phyloP scores from a whole-genome alignment of 2,329 filamentous ascomycete species.

The Nothopassalora personata region DNA sequence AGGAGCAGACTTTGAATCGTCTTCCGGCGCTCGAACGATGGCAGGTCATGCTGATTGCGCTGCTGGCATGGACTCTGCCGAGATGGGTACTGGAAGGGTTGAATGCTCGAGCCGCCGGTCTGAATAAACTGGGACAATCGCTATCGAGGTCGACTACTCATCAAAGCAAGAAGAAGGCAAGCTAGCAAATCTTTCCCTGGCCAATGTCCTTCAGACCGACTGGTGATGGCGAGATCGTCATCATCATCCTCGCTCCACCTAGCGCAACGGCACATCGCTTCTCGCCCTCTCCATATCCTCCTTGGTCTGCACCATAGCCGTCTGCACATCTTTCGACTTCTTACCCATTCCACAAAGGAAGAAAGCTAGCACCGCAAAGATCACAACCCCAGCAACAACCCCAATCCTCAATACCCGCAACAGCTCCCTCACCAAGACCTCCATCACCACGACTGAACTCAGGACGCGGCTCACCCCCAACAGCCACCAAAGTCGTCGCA shows the following conservation, averaged over 20 bases:
- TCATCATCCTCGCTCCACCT: background rate
- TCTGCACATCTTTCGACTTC: constrained; percentile 3
- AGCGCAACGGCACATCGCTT: constrained; percentile 5
- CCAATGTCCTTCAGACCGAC: background rate
- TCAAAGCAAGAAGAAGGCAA: background rate
- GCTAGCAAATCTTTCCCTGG: background rate
- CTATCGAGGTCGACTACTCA: background rate
- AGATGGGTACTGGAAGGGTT: constrained; percentile 10
- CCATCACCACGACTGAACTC: constrained; percentile 2
- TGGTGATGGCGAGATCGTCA: no score
- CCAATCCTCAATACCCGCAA: constrained; percentile 40
- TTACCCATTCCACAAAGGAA: constrained; percentile 10
- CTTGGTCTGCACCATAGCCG: constrained; percentile 2
- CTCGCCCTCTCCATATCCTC: constrained; percentile 5
- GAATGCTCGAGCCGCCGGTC: constrained; percentile 4
- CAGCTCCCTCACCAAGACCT: constrained; percentile 38
- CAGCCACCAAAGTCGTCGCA: constrained; percentile 22
- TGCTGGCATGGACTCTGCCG: constrained; percentile 15
- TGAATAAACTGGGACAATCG: constrained; percentile 6
- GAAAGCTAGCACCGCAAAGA: constrained; percentile 22
- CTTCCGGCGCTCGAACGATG: constrained; percentile 13
- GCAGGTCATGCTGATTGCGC: constrained; percentile 8
- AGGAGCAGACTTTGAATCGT: background rate
- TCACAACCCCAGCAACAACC: constrained; percentile 11
- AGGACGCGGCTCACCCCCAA: constrained; percentile 8